Base-by-base conservation (phyloP, 345 rosid genomes). In the Barbarea vulgaris region DNA sequence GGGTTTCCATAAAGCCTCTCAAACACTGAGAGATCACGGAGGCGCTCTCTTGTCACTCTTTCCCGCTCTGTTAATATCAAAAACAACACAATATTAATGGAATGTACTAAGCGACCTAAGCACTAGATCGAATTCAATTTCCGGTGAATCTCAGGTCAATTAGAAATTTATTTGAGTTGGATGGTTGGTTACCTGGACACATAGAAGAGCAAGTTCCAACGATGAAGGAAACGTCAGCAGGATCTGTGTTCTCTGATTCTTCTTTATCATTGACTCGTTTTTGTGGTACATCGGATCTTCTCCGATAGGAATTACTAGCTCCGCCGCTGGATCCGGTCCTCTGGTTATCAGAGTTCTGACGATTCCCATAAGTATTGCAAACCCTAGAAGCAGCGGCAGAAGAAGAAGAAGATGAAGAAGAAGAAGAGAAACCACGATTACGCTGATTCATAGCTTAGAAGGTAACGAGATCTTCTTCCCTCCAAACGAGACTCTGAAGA, bases 1-100 rank as follows among this genome's bases (percentile, higher is more conserved):
- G 96, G 88, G 84, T 90, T 85, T 74, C 93, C 97, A 61, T 86
- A 59, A 51, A 94, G 86, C 81, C 98, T 86, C 82, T 94, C 97
- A 51, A 94, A 89, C 68, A 88, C 77, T 68, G 92, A 79, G 47
- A 94, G 82, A 60, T 94, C 98, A 18, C 88, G 85, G 10, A 91
- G 73, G 71, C 92, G 87, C 75, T 88, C 95, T 46, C 97, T 84
- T 53, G 89, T 90, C 25, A 76, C 72, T 81, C 89, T 86, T 82
- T 94, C 98, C 58, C 83, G 77, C 56, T 84, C 97, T 94, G 70
- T 59, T 11, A 4, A 61, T 47, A 70, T 71, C 39, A 70, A 8
- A 27, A 47, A 28, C 12, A 25, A 63, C 10, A 15, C 14, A 48
- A 52, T 8, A 21, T 64, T 70, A 73, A 65, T 27, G 4, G 59